phyloP scores from a whole-genome alignment of 1,284 basidiomycete species.

The Coniferiporia weirii region DNA sequence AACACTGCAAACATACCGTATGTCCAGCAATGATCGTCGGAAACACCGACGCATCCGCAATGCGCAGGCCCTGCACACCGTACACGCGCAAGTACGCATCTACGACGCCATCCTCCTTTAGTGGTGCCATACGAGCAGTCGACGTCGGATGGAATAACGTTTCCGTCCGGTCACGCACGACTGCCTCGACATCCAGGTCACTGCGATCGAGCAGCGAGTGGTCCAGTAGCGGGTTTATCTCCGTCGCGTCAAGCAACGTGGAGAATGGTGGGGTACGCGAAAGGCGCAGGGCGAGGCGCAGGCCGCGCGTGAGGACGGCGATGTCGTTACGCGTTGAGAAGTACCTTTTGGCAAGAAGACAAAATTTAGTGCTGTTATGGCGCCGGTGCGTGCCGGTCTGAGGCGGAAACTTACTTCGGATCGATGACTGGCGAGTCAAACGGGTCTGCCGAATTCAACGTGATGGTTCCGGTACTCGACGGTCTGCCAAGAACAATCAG shows the following conservation, averaged over 20 bases:
- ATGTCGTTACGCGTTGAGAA: slow-evolving; percentile 17
- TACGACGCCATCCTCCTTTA: slow-evolving; percentile 38
- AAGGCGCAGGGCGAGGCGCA: slow-evolving; percentile 13
- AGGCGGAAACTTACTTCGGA: slow-evolving; percentile 25
- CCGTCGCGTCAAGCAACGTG: slow-evolving; percentile 1
- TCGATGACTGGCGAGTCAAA: slow-evolving; percentile 25
- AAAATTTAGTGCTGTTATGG: not conserved
- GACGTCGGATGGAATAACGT: slow-evolving; percentile 46
- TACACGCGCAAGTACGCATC: slow-evolving; percentile 37
- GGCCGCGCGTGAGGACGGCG: slow-evolving; percentile 14
- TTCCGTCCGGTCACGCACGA: slow-evolving; percentile 18
- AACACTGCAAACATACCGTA: slow-evolving; percentile 10
- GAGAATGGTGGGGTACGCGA: slow-evolving; percentile 2
- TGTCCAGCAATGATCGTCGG: slow-evolving; percentile 21
- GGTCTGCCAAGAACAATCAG: slow-evolving; percentile 4
- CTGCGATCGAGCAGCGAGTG: not conserved
- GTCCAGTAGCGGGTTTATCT: slow-evolving; percentile 1
- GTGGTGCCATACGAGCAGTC: slow-evolving; percentile 41
- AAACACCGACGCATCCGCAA: slow-evolving; percentile 22
- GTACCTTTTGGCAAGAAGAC: not conserved
- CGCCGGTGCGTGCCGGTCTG: not conserved
- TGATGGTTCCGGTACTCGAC: slow-evolving; percentile 19
- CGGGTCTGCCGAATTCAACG: slow-evolving; percentile 23
- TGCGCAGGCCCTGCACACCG: slow-evolving; percentile 26
- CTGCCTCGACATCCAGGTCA: slow-evolving; percentile 1